Conservation (phyloP, 1,139 yeast genomes). For the Debaryomyces coudertii region DNA sequence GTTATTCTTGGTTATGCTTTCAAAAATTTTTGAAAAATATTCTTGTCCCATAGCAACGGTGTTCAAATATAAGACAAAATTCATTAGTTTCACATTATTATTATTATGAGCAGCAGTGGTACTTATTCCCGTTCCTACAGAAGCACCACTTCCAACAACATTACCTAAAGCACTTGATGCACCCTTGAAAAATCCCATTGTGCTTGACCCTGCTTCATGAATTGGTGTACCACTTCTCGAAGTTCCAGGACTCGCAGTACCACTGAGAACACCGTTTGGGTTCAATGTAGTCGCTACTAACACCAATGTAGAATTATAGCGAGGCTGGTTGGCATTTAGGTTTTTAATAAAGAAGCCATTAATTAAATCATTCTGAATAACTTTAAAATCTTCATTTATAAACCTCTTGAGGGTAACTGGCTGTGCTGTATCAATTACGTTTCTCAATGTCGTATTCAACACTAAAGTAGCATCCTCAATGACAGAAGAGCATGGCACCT, state of each 20-base stretch:
- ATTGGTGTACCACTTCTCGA: conserved; percentile 43
- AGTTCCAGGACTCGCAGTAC: conserved; percentile 27
- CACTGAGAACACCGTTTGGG: conserved; percentile 20
- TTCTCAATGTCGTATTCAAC: conserved; percentile 64
- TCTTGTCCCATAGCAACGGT: conserved; percentile 61
- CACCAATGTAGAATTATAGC: conserved; percentile 45
- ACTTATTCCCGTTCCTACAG: conserved; percentile 21
- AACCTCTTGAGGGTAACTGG: conserved; percentile 55
- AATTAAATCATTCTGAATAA: conserved; percentile 41
- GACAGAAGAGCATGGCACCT: conserved; percentile 76
- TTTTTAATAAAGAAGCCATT: conserved; percentile 50
- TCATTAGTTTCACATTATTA: conserved; percentile 43
- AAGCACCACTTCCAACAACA: conserved; percentile 40
- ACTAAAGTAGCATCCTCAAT: conserved; percentile 84
- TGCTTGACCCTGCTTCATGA: conserved; percentile 28
- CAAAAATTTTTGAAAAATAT: conserved; percentile 54
- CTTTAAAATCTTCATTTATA: conserved; percentile 35
- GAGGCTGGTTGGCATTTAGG: conserved; percentile 59
- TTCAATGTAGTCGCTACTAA: conserved; percentile 25
- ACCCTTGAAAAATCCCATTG: conserved; percentile 47
- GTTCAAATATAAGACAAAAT: conserved; percentile 59
- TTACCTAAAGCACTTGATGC: conserved; percentile 52
- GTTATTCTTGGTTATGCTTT: conserved; percentile 33
- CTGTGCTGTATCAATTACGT: conserved; percentile 64
- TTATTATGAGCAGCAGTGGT: conserved; percentile 25